phyloP scores from a whole-genome alignment of 1,139 yeast species.

The Lodderomyces elongisporus region DNA sequence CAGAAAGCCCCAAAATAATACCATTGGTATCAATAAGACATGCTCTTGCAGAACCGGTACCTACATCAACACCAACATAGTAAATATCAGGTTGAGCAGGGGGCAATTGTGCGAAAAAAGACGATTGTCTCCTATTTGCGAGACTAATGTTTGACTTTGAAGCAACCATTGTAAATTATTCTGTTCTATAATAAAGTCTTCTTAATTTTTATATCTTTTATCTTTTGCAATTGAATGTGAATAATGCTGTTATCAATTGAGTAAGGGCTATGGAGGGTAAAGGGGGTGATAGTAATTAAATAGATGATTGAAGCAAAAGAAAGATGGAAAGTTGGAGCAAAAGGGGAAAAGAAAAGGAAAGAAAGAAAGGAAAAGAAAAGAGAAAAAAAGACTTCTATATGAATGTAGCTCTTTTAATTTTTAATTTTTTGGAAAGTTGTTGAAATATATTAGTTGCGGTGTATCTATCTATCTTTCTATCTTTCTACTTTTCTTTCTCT shows the following conservation, averaged over 20 bases:
- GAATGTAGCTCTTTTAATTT: background rate
- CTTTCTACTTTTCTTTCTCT: too few species aligned
- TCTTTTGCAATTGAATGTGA: too few species aligned
- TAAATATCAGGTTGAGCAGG: conserved; percentile 50
- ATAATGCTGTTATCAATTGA: conserved; percentile 1
- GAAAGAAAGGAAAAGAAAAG: background rate
- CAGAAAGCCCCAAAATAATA: conserved; percentile 73
- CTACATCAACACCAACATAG: conserved; percentile 93
- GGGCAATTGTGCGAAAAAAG: conserved; percentile 34
- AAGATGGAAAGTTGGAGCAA: background rate
- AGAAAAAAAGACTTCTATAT: too few species aligned
- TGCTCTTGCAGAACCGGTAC: conserved; percentile 96
- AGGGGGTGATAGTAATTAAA: background rate
- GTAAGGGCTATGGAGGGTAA: background rate
- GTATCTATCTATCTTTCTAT: too few species aligned
- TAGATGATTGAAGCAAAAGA: background rate
- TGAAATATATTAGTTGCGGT: too few species aligned
- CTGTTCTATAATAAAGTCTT: too few species aligned
- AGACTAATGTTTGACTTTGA: conserved; percentile 29
- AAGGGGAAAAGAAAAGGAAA: background rate
- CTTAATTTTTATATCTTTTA: background rate
- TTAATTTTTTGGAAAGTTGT: too few species aligned
- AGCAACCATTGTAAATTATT: conserved; percentile 12
- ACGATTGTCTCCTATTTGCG: conserved; percentile 32
- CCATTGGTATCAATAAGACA: conserved; percentile 84